Evolutionary conservation across 768 basidiomycete species (phyloP), one percentile per base, ranked within the genome.

Genomic region (Cystobasidiopsis lactophilus): DNA sequence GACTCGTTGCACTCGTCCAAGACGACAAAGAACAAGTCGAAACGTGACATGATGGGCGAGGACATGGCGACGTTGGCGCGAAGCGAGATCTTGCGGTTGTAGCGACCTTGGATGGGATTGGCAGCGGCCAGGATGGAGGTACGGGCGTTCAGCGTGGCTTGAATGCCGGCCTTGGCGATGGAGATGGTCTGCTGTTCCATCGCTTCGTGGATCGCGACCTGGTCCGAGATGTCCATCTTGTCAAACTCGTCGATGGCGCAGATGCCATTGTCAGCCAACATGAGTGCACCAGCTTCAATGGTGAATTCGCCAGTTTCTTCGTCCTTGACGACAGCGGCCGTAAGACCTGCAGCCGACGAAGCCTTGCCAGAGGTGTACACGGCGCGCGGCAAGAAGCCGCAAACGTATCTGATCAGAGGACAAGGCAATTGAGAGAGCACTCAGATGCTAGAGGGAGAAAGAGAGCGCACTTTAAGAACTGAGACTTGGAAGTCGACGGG

Each of bases 231-330:
- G 66, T 96, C 91, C 93, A 98, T 98, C 69, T 98, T 98, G 75
- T 98, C 93, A 63, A 98, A 98, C 68, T 96, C 93, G 69, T 98
- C 93, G 62, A 98, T 98, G n/a, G 89, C 89, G 64, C 93, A 98
- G 65, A 96, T 95, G 7, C 93, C 93, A 60, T 96, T 96, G 69
- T 98, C 93, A 5, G 93, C 93, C 3, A 98, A 76, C 93, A 98
- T 96, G 59, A 98, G 74, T 3, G 93, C 93, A 46, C 93, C 93
- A 21, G 93, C 93, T 69, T 98, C 93, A 63, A 96, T 96, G 0
- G 93, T 96, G 69, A 96, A 98, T 64, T 98, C 93, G 14, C 93
- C 93, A 0, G 89, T 91, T 67, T 96, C 93, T 68, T 96, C 91
- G 61, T 98, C 93, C 63, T 82, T 88, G 55, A 96, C 91, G 0